phyloP scores from a whole-genome alignment of 1,284 basidiomycete species.

The Chalciporus sp. region DNA sequence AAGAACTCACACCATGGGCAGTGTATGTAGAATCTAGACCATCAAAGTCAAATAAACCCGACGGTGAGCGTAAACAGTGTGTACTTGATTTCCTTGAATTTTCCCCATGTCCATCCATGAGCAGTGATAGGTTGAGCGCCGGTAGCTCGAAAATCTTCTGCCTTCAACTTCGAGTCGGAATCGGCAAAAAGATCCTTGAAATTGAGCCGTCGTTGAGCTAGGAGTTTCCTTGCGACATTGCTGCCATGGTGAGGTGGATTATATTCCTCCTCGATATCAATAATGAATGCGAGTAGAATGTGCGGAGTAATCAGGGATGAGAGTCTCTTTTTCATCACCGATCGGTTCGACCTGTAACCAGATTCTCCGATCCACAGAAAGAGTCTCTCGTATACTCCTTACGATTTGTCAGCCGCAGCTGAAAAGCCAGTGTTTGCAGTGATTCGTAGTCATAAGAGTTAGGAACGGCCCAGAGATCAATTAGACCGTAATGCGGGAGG shows the following conservation, averaged over 20 bases:
- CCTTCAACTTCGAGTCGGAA: neutral
- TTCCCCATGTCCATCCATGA: neutral
- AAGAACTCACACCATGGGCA: neutral
- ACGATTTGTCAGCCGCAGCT: neutral
- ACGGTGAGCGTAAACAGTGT: neutral
- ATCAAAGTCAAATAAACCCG: neutral
- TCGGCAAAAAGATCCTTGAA: neutral
- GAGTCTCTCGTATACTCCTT: neutral
- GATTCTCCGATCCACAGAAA: neutral
- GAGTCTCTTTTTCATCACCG: neutral
- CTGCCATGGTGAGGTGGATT: neutral
- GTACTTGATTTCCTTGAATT: neutral
- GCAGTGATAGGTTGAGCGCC: neutral
- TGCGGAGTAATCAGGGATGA: neutral
- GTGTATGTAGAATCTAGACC: neutral
- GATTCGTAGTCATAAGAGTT: neutral
- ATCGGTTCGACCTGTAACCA: neutral
- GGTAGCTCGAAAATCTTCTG: too few relatives aligned
- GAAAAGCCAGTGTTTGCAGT: neutral
- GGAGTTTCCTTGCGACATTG: neutral
- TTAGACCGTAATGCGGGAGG: neutral
- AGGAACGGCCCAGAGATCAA: neutral
- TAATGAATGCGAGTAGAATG: neutral
- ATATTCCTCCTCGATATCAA: neutral
- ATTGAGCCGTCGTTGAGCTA: neutral